phyloP scores from a whole-genome alignment of 805 yeast genomes.

The Saturnispora mendoncae region DNA sequence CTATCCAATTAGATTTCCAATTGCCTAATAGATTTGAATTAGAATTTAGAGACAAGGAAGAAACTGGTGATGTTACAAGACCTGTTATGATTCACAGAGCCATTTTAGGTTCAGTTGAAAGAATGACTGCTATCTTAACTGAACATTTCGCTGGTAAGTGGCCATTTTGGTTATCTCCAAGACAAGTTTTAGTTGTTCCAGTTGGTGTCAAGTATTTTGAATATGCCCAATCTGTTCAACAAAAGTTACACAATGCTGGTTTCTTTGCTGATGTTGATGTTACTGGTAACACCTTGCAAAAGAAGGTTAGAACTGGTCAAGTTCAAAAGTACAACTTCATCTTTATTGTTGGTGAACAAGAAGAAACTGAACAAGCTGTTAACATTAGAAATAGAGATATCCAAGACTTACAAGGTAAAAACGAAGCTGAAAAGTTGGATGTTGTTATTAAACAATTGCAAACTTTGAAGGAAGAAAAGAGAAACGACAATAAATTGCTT shows the following conservation, averaged over 20 bases:
- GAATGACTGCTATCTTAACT: slow-evolving; percentile 97
- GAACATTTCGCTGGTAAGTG: slow-evolving; percentile 99
- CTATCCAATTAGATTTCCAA: slow-evolving; percentile 98
- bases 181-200: slow-evolving; percentile 93
- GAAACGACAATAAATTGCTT: slow-evolving; percentile 52
- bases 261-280: slow-evolving; percentile 90
- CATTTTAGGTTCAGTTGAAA: slow-evolving; percentile 93
- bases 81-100: slow-evolving; percentile 99
- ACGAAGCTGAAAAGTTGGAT: slow-evolving; percentile 67
- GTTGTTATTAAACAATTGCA: slow-evolving; percentile 62
- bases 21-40: slow-evolving; percentile 89
- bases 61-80: slow-evolving; percentile 52
- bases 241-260: slow-evolving; percentile 58
- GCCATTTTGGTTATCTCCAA: slow-evolving; percentile 99
- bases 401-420: slow-evolving; percentile 86
- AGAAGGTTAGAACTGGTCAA: slow-evolving; percentile 98
- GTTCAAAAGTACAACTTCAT: slow-evolving; percentile 89
- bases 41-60: slow-evolving; percentile 70
- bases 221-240: slow-evolving; percentile 77
- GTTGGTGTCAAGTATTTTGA: slow-evolving; percentile 90
- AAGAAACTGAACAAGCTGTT: slow-evolving; percentile 68
- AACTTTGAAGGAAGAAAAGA: slow-evolving; percentile 62
- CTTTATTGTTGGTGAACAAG: slow-evolving; percentile 95
- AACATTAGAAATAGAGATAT: slow-evolving; percentile 97
- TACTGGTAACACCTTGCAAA: slow-evolving; percentile 92